phyloP scores from a whole-genome alignment of 352 stramenopile species.

The Aphanomyces astaci region DNA sequence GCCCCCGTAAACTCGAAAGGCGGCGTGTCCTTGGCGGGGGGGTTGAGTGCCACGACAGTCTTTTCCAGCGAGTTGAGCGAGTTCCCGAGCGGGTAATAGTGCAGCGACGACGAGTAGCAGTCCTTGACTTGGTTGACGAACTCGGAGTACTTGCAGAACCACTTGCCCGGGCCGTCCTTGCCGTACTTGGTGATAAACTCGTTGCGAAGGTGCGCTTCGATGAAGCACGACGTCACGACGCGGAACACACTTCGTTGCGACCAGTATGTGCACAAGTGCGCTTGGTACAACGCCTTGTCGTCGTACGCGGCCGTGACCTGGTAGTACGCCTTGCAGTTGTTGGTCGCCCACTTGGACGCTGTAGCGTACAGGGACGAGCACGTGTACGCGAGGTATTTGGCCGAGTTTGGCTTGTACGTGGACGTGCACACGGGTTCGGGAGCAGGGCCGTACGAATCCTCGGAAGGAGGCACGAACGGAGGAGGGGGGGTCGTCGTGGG shows the following conservation, averaged over 20 bases:
- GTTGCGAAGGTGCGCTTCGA: constrained; percentile 23
- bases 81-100: constrained; percentile 20
- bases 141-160: constrained; percentile 24
- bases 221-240: constrained; percentile 24
- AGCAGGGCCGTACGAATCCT: constrained; percentile 17
- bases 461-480: constrained; percentile 11
- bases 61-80: constrained; percentile 19
- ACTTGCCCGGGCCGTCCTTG: constrained; percentile 21
- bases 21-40: constrained; percentile 2
- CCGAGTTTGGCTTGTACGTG: constrained; percentile 23
- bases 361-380: constrained; percentile 17
- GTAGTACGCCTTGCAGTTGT: constrained; percentile 24
- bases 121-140: constrained; percentile 23
- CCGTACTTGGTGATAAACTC: constrained; percentile 23
- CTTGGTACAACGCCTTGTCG: constrained; percentile 23
- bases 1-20: constrained; percentile 23
- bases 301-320: constrained; percentile 9
- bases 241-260: constrained; percentile 23
- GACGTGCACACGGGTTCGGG: constrained; percentile 12
- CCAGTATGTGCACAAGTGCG: constrained; percentile 22
- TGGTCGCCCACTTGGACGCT: constrained; percentile 17
- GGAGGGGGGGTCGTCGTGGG: constrained; percentile 5
- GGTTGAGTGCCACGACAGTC: constrained; percentile 17
- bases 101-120: constrained; percentile 17
- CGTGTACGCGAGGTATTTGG: constrained; percentile 22